Conservation (phyloP, 2,329 filamentous ascomycete species). For the Colletotrichum sp. region DNA sequence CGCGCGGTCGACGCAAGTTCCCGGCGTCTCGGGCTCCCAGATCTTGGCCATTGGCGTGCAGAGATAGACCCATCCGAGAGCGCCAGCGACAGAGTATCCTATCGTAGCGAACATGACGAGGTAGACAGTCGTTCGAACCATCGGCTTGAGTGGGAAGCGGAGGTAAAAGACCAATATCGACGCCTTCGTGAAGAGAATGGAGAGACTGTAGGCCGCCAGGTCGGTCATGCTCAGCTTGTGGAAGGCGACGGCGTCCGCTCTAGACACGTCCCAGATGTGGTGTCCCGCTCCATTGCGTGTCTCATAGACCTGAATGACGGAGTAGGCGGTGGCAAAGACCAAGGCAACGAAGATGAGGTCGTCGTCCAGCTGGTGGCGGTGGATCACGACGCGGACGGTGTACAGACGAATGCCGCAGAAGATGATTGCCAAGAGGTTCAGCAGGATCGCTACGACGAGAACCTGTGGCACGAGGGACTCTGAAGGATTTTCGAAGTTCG, state of each 20-base stretch:
- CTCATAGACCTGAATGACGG: conserved; percentile 12
- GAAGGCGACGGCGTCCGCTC: not conserved
- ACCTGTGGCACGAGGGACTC: conserved; percentile 20
- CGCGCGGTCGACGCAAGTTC: conserved; percentile 10
- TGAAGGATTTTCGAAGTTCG: conserved; percentile 8
- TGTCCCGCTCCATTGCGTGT: conserved; percentile 9
- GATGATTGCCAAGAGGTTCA: conserved; percentile 13
- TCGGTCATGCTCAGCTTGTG: conserved; percentile 19
- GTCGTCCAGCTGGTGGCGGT: conserved; percentile 11
- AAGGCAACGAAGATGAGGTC: conserved; percentile 15
- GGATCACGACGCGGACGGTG: conserved; percentile 10
- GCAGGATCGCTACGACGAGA: conserved; percentile 1
- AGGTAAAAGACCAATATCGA: conserved; percentile 26
- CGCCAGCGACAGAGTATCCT: conserved; percentile 6
- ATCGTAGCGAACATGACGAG: conserved; percentile 14
- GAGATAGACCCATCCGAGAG: conserved; percentile 8
- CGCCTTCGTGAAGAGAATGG: conserved; percentile 24
- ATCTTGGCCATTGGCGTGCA: conserved; percentile 17
- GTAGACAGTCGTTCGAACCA: not conserved
- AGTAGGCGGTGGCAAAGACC: conserved; percentile 9
- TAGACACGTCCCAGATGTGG: conserved; percentile 12
- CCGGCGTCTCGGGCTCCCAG: not conserved
- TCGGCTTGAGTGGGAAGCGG: conserved; percentile 15
- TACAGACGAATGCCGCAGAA: conserved; percentile 15
- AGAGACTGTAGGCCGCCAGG: conserved; percentile 22